Evolutionary conservation across 768 basidiomycete genomes (phyloP), one percentile per base, ranked within the genome.

Genomic region (Russula foetens): DNA sequence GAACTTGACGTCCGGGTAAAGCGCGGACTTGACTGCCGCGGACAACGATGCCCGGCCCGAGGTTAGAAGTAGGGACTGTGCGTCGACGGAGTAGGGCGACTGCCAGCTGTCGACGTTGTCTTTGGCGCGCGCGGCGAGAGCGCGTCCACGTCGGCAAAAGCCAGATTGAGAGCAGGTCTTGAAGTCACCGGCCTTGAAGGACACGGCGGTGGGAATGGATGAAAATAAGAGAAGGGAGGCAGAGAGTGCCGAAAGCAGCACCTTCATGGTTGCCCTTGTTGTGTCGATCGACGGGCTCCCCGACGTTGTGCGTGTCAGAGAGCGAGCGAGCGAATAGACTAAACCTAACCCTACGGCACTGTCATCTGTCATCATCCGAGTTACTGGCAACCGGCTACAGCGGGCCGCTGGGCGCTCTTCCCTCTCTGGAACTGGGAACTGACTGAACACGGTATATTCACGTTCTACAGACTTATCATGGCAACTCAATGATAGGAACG

Each of bases 101-200:
- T 73, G 77, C 90, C 94, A 98, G 4, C 77, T 72, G 14, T 76
- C 71, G 31, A 73, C 72, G 8, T 79, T 77, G 55, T 81, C 82
- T 43, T 76, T 76, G 5, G 91, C 88, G 49, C 92, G 84, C 9
- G 80, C 76, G 59, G 92, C 82, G 47, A 99, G 82, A 0, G 88
- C 89, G 49, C 96, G 85, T 53, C 94, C 92, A 47, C 88, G 75
- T n/a, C 91, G 83, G 77, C 97, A 98, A 74, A 99, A 98, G 21
- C 90, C 94, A 0, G 92, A 83, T 73, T 98, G 92, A n/a, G 81
- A 79, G 69, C 97, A 98, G 59, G 84, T 92, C 74, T 97, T 98
- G 81, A 95, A 99, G 73, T 98, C 92, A 60, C 87, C 80, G 21
- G 79, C 75, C 75, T 90, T 90, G 74, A 90, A 83, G 38, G 86